Conservation (phyloP, 768 basidiomycete genomes). For the Pholiota molesta region DNA sequence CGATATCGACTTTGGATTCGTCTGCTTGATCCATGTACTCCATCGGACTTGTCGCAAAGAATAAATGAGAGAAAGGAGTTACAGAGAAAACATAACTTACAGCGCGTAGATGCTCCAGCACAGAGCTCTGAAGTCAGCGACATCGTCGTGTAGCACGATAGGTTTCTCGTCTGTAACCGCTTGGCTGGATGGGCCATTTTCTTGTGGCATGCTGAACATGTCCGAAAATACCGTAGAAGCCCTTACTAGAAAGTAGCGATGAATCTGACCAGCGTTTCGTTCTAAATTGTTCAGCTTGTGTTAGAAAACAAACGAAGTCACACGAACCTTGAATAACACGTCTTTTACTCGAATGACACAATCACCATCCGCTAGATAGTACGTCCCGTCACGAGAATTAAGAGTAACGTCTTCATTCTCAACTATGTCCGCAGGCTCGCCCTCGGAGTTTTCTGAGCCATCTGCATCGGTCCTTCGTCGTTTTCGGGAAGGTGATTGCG, state of each 20-base stretch:
- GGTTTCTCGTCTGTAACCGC: conserved; percentile 17
- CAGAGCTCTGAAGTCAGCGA: conserved; percentile 19
- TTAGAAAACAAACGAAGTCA: background rate
- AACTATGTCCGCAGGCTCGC: background rate
- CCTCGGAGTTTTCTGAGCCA: background rate
- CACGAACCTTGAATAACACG: conserved; percentile 19
- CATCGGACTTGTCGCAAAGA: background rate
- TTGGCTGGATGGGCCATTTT: background rate
- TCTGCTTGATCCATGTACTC: background rate
- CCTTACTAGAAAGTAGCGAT: conserved; percentile 15
- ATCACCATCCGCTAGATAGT: conserved; percentile 17
- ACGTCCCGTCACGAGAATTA: background rate
- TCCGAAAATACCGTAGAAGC: conserved; percentile 16
- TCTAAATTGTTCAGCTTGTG: background rate
- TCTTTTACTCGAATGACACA: conserved; percentile 14
- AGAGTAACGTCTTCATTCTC: background rate
- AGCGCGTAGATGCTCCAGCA: conserved; percentile 25
- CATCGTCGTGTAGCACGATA: conserved; percentile 13
- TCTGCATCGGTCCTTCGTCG: background rate
- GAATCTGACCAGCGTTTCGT: conserved; percentile 10
- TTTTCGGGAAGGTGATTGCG: background rate
- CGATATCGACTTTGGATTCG: background rate
- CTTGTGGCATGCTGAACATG: conserved; percentile 16
- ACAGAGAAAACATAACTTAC: conserved; percentile 11
- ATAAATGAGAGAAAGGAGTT: no score